Evolutionary conservation across 2,329 filamentous ascomycete species (phyloP), one percentile per base, ranked within the genome.

Genomic region (Lachnellula subtilissima): DNA sequence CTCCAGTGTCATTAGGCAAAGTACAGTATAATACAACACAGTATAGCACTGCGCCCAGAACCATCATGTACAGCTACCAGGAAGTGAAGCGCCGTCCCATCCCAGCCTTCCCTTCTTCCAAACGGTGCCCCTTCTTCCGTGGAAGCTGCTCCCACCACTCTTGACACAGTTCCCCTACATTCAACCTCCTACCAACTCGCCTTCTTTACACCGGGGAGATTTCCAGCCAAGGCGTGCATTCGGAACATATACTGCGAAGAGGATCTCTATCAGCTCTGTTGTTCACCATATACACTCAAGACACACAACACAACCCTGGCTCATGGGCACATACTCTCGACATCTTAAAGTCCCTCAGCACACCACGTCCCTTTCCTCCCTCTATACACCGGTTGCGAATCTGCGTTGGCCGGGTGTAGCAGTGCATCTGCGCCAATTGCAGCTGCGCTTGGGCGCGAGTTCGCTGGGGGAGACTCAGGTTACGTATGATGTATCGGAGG

Each of bases 301-400:
- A 15, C 23, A 50, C 39, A 12, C 7, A 11, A 35, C 8, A 23
- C 22, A 14, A 11, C 23, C 45, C 8, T n/a, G 12, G 17, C 12
- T 28, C n/a, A 23, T 32, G 14, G 3, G 23, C 42, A 79, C 90
- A 71, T 81, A 97, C 93, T 77, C 93, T 83, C 57, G 87, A 86
- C 81, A 99, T 82, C 74, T 91, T 90, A 69, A 99, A 99, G 70
- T 94, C 93, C 55, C 91, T 85, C 63, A 97, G 80, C n/a, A 99
- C 80, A 86, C 91, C 91, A 65, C 91, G 82, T 17, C 87, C 87
- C 72, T 90, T 91, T n/a, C 94, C 94, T 63, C 91, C 91, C 71
- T 93, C 82, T 52, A 96, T 87, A 77, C 94, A 99, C 65, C 94
- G 80, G 75, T 97, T 97, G 73, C 88, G 86, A 72, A 99, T 92